Evolutionary conservation across 495 filamentous ascomycete genomes (phyloP), one percentile per base, ranked within the genome.

Genomic region (Trichoderma gamsii): DNA sequence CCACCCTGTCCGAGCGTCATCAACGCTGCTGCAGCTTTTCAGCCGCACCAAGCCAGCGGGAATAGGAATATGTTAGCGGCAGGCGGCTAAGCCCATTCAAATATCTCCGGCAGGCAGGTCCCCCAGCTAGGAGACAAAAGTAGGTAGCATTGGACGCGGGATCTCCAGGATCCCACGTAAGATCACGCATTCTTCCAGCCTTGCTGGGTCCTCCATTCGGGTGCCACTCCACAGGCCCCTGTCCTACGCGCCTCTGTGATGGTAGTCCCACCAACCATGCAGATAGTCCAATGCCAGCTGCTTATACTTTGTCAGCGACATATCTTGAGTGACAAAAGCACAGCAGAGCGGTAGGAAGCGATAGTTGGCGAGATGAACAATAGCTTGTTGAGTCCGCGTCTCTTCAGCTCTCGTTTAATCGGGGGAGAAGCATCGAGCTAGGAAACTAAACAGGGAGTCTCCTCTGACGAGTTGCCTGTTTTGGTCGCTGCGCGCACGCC

Each of bases 141-240:
- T 61, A 29, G 56, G 56, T 61, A 29, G 56, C 25, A 61, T 61
- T 32, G 9, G 27, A 23, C 44, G 44, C 56, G 27, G 56, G 56
- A 61, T 61, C 56, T 32, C 25, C 25, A 61, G 56, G 25, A 61
- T 61, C 56, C 23, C 56, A 61, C 25, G 23, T 29, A 32, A 61
- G 23, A 61, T 61, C 56, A 61, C 27, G 12, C 12, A 32, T 61
- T 38, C 56, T 7, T 32, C 12, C 52, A 61, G 23, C 52, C 52
- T 61, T 61, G 12, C 52, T 11, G 25, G 0, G 11, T 18, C 49
- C n/a, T n/a, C 49, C n/a, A 23, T 38, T 38, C 8, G 5, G 35
- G 2, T 38, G 25, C 27, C 49, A n/a, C 21, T 21, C 49, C n/a
- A 11, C 49, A 52, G 21, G 27, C 56, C 56, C 56, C 56, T 61